phyloP scores from a whole-genome alignment of 768 basidiomycete genomes.

The Mycena galopus region DNA sequence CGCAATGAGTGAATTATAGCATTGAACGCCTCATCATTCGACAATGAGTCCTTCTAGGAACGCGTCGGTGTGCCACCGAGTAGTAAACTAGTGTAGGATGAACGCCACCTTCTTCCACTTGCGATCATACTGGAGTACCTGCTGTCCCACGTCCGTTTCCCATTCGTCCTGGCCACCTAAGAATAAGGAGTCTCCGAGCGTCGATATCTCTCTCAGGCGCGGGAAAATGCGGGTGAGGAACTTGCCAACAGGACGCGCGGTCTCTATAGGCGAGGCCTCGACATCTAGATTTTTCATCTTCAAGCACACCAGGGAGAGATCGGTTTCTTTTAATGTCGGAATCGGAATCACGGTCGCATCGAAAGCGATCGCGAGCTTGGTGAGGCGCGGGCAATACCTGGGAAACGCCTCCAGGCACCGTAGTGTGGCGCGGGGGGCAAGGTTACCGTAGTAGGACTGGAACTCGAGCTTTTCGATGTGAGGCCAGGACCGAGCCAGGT shows the following conservation, averaged over 20 bases:
- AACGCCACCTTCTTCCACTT: slow-evolving; percentile 7
- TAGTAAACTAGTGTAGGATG: no score
- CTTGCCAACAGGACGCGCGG: background rate
- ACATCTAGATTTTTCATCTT: slow-evolving; percentile 8
- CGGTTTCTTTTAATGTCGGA: background rate
- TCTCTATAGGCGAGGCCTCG: slow-evolving; percentile 7
- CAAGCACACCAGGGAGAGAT: background rate
- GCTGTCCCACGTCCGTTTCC: slow-evolving; percentile 5
- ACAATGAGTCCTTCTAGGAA: no score
- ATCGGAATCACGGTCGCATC: slow-evolving; percentile 1
- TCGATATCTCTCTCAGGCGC: background rate
- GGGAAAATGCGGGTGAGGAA: slow-evolving; percentile 11
- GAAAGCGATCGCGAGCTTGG: slow-evolving; percentile 8
- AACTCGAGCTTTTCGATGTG: background rate
- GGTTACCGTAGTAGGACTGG: background rate
- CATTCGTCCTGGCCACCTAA: background rate
- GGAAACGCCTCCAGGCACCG: slow-evolving; percentile 5
- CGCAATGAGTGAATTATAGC: no score
- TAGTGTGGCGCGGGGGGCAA: background rate
- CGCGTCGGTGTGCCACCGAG: no score
- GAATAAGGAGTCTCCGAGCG: slow-evolving; percentile 4
- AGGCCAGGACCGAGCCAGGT: slow-evolving; percentile 21
- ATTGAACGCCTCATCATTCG: no score
- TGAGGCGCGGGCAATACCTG: slow-evolving; percentile 9
- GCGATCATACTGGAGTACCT: slow-evolving; percentile 2